Evolutionary conservation across 768 basidiomycete species (phyloP).

Genomic region (Mycena albidolilacea): DNA sequence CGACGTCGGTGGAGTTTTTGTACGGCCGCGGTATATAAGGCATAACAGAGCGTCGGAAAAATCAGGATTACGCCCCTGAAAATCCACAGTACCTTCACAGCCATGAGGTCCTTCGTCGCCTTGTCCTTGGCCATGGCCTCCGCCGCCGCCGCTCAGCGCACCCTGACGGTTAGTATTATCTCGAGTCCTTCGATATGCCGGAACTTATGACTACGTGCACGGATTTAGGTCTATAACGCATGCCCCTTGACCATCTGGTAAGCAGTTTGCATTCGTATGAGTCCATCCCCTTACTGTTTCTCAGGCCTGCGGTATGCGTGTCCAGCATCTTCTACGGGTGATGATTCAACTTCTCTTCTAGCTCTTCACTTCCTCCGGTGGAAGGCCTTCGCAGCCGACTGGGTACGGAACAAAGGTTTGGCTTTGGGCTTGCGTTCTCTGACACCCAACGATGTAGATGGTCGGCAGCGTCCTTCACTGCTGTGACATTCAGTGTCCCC

Average conservation of each 20-base stretch:
- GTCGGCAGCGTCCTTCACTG: slow-evolving; percentile 40
- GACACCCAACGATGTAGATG: not conserved
- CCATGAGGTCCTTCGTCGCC: slow-evolving; percentile 40
- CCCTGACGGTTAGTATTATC: slow-evolving; percentile 15
- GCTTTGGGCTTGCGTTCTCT: no score
- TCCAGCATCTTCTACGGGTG: not conserved
- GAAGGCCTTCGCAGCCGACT: slow-evolving; percentile 26
- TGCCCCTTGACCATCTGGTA: slow-evolving; percentile 37
- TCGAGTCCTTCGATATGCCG: no score
- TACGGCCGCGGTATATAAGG: not conserved
- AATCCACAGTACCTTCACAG: not conserved
- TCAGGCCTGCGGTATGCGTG: slow-evolving; percentile 45
- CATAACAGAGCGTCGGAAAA: no score
- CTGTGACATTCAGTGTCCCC: slow-evolving; percentile 58
- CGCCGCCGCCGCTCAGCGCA: slow-evolving; percentile 12
- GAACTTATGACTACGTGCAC: no score
- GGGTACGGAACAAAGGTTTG: not conserved
- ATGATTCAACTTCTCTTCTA: not conserved
- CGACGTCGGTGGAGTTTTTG: no score
- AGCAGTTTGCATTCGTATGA: slow-evolving; percentile 37
- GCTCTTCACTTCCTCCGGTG: slow-evolving; percentile 33
- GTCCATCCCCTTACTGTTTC: slow-evolving; percentile 16
- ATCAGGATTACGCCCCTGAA: not conserved
- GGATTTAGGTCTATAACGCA: slow-evolving; percentile 22
- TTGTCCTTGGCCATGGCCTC: slow-evolving; percentile 28